phyloP scores from a whole-genome alignment of 202 grass and related monocot species.

The Hordeum pubiflorum region DNA sequence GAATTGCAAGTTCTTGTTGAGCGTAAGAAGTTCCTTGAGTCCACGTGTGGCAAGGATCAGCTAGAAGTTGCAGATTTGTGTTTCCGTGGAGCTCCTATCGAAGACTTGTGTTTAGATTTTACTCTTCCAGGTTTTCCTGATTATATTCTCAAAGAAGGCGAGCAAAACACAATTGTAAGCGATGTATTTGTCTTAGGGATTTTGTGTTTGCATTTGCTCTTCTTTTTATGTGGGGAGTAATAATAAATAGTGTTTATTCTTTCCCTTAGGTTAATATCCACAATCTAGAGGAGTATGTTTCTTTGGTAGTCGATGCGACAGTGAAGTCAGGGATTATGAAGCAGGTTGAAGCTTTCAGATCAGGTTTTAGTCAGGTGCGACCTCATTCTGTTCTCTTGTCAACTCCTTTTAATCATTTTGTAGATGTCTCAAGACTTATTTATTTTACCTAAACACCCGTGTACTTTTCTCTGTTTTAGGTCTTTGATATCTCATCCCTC shows the following conservation, averaged over 20 bases:
- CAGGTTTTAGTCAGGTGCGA: slow-evolving; percentile 47
- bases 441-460: neutral
- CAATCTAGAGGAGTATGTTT: slow-evolving; percentile 49
- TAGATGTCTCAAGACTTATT: neutral
- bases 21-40: slow-evolving; percentile 40
- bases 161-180: slow-evolving; percentile 39
- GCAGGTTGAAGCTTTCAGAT: slow-evolving; percentile 49
- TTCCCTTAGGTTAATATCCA: slow-evolving; percentile 39
- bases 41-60: slow-evolving; percentile 12
- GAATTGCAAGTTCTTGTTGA: slow-evolving; percentile 51
- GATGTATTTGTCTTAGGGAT: neutral
- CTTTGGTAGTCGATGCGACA: slow-evolving; percentile 43
- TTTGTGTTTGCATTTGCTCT: neutral
- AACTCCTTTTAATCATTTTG: neutral
- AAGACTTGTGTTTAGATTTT: slow-evolving; percentile 58
- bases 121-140: slow-evolving; percentile 68
- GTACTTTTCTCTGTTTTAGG: slow-evolving; percentile 40
- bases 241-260: neutral
- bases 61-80: slow-evolving; percentile 31
- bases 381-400: neutral
- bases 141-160: slow-evolving; percentile 50
- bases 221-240: neutral
- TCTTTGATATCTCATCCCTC: slow-evolving; percentile 72
- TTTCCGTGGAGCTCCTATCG: slow-evolving; percentile 34
- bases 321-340: slow-evolving; percentile 46